These are phyloP conservation scores for Aspergillus avenaceus DNA, from an alignment of 495 filamentous ascomycete species.

Conservation along the genomic window DNA sequence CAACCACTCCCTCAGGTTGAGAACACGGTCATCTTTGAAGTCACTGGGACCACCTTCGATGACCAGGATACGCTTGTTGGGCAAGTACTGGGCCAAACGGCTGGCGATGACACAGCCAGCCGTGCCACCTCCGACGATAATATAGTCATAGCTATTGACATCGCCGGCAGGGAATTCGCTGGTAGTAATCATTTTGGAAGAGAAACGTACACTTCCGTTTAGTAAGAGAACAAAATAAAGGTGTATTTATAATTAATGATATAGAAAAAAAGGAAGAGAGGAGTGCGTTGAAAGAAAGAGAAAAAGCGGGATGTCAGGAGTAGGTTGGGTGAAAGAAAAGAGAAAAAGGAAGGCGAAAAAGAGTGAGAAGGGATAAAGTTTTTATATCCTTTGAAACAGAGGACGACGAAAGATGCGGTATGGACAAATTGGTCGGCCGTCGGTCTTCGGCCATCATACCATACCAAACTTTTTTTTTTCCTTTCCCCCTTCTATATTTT, in stretches of 20 bases:
- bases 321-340: neutral
- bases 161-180: conserved; percentile 55
- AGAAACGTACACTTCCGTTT: neutral
- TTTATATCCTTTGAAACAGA: conserved; percentile 1
- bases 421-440: neutral
- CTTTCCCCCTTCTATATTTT: neutral
- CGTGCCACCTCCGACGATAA: conserved; percentile 84
- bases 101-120: conserved; percentile 83
- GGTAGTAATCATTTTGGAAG: conserved; percentile 53
- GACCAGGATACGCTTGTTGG: conserved; percentile 59
- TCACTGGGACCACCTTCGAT: conserved; percentile 62
- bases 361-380: neutral
- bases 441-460: conserved; percentile 1
- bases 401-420: neutral
- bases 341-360: neutral
- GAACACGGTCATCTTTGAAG: conserved; percentile 62
- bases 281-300: conserved; percentile 2
- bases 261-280: conserved; percentile 2
- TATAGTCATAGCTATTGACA: conserved; percentile 72
- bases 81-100: conserved; percentile 61
- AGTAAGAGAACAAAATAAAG: neutral
- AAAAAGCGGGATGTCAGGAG: too few species aligned
- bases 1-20: conserved; percentile 78
- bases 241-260: too few species aligned
- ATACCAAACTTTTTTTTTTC: conserved; percentile 9